Conservation (phyloP, 306 rosid species). For the Castanea crenata region DNA sequence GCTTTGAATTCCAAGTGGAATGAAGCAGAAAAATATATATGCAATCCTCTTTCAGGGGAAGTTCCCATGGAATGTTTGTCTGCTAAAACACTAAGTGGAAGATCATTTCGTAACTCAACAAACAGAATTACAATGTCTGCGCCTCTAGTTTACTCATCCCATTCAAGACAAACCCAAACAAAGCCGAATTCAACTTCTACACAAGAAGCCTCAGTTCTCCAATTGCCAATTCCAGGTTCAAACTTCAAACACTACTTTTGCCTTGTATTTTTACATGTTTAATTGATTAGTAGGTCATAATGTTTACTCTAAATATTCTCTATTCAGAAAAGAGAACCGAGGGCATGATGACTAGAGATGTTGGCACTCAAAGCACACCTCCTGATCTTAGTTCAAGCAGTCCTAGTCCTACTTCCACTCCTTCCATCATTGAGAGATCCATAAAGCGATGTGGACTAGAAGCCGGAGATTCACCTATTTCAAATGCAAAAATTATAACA, state of each 20-base stretch:
- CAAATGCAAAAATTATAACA: constrained; percentile 41
- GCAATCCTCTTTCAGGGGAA: constrained; percentile 93
- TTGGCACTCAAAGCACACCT: constrained; percentile 82
- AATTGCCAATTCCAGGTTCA: constrained; percentile 65
- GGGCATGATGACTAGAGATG: constrained; percentile 66
- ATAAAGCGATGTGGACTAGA: constrained; percentile 35
- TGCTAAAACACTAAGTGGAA: constrained; percentile 84
- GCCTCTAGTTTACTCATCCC: constrained; percentile 57
- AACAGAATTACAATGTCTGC: constrained; percentile 70
- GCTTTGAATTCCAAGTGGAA: constrained; percentile 94
- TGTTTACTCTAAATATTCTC: not conserved
- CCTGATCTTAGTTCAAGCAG: constrained; percentile 54
- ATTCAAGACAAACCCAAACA: constrained; percentile 41
- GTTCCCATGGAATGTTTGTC: constrained; percentile 95
- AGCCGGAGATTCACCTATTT: constrained; percentile 45
- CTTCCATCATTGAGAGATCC: constrained; percentile 55
- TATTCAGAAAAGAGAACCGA: constrained; percentile 53
- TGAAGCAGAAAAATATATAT: constrained; percentile 91
- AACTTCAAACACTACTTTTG: constrained; percentile 21
- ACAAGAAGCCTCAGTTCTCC: constrained; percentile 42
- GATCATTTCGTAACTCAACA: constrained; percentile 62
- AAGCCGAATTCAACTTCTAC: constrained; percentile 40
- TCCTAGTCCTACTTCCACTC: constrained; percentile 60
- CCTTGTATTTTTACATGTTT: not conserved
- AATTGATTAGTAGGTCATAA: not conserved